Base-by-base conservation (phyloP, 2,329 filamentous ascomycete genomes). In the Tolypocladium cylindrosporum region DNA sequence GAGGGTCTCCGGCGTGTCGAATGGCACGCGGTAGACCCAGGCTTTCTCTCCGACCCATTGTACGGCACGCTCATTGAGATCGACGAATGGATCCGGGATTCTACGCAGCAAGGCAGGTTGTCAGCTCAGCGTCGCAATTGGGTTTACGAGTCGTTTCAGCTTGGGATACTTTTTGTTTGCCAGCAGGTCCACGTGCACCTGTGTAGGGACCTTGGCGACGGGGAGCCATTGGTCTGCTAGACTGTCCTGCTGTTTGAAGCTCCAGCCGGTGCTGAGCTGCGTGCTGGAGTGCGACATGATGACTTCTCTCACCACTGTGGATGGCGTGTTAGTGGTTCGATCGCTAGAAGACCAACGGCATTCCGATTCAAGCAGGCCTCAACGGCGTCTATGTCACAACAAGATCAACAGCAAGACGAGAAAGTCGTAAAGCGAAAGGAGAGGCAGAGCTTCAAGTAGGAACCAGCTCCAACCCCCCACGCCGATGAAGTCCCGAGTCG, bases 11-110 rank as follows among this genome's bases (percentile, higher is more conserved):
- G 39, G 40, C 21, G 36, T 19, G 14, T 34, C 3, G 21, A 58
- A 58, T 8, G 27, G 74, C 77, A 59, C 57, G 9, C 74, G 75
- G 66, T 88, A 88, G 1, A 75, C 73, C 84, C 84, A 88, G 57
- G 75, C 72, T 63, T 81, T 80, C 57, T 86, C 80, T n/a, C 79
- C 82, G 39, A 87, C 78, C 82, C 84, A 87, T 64, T 80, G 76
- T 3, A 79, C 79, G 9, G 77, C 74, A 11, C 83, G 69, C 65
- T 87, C 85, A 63, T 88, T 87, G 61, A 83, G 76, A 57, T 84
- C 80, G 21, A 83, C 67, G 63, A 83, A 86, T 0, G 84, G 84
- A 64, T 87, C 79, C 7, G 73, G 69, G 55, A 82, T 80, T 40
- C 73, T 75, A 27, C 11, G 10, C 21, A 31, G 27, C 27, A 31